Percentiles rank a stretch among this genome's conserved stretches.
Conservation (phyloP, 1,139 yeast genomes). For the Yamadazyma membranifaciens region DNA sequence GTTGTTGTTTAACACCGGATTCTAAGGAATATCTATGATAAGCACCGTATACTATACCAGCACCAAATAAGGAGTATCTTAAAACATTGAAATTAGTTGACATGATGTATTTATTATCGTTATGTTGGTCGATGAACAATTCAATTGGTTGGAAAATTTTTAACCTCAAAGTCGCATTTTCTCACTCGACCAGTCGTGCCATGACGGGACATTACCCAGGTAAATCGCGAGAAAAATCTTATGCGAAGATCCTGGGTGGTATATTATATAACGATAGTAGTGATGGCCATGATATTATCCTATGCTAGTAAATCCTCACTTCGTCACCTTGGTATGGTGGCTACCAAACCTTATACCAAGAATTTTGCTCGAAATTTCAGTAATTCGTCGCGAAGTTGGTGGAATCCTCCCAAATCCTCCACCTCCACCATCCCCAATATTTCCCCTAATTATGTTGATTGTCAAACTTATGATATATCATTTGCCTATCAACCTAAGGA, state of each 20-base stretch:
- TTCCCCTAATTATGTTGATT: constrained; percentile 17
- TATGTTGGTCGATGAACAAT: neutral
- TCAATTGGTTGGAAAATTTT: constrained; percentile 9
- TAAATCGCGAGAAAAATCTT: neutral
- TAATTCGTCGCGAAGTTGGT: constrained; percentile 9
- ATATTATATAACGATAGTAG: constrained; percentile 17
- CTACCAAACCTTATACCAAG: too few species aligned
- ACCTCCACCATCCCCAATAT: constrained; percentile 16
- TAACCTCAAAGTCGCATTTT: neutral
- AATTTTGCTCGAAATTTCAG: constrained; percentile 7
- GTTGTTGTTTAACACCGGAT: constrained; percentile 55
- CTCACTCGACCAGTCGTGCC: neutral
- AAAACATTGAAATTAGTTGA: constrained; percentile 56
- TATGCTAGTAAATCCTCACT: constrained; percentile 23
- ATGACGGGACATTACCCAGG: too few species aligned
- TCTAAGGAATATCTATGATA: constrained; percentile 75
- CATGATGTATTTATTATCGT: constrained; percentile 7
- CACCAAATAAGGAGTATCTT: constrained; percentile 90
- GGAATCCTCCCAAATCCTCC: constrained; percentile 13
- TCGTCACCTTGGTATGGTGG: too few species aligned
- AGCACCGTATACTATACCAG: constrained; percentile 89
- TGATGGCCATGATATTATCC: constrained; percentile 32
- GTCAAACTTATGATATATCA: constrained; percentile 46
- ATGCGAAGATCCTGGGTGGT: neutral
- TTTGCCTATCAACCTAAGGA: constrained; percentile 76